Conservation (phyloP, 306 rosid genomes). For the Lotus japonicus region DNA sequence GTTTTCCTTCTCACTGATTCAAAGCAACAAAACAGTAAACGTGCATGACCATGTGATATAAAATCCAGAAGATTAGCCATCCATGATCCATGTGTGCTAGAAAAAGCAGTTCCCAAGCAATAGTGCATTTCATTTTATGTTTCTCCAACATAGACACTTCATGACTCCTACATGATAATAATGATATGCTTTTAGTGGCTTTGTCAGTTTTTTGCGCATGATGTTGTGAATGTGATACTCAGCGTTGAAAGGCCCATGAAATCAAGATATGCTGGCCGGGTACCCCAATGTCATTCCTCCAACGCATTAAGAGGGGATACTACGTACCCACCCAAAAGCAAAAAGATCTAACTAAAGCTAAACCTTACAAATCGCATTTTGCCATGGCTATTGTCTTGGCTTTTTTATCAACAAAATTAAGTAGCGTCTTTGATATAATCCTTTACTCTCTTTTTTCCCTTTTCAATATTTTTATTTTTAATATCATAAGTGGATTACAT, state of each 20-base stretch:
- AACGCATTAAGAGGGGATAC: slow-evolving; percentile 6
- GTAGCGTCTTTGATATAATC: background rate
- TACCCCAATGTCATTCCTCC: slow-evolving; percentile 5
- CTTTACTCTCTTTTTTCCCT: background rate
- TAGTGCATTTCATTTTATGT: slow-evolving; percentile 25
- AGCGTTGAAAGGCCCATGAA: background rate
- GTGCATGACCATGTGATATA: background rate
- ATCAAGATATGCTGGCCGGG: no score
- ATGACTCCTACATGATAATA: slow-evolving; percentile 16
- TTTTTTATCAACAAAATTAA: background rate
- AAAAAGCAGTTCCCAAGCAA: background rate
- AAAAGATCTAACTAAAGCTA: slow-evolving; percentile 8
- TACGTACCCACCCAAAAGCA: background rate
- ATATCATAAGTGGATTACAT: background rate
- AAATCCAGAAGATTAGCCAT: background rate
- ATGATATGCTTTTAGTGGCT: slow-evolving; percentile 3
- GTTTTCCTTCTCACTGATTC: background rate
- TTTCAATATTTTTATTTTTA: background rate
- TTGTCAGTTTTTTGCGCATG: slow-evolving; percentile 12
- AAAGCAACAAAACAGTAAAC: no score
- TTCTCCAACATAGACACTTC: no score
- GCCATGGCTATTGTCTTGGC: background rate
- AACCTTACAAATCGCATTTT: background rate
- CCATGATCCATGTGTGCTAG: background rate
- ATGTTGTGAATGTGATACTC: slow-evolving; percentile 10